phyloP scores from a whole-genome alignment of 1,284 basidiomycete genomes.

The Dichomitus squalens region DNA sequence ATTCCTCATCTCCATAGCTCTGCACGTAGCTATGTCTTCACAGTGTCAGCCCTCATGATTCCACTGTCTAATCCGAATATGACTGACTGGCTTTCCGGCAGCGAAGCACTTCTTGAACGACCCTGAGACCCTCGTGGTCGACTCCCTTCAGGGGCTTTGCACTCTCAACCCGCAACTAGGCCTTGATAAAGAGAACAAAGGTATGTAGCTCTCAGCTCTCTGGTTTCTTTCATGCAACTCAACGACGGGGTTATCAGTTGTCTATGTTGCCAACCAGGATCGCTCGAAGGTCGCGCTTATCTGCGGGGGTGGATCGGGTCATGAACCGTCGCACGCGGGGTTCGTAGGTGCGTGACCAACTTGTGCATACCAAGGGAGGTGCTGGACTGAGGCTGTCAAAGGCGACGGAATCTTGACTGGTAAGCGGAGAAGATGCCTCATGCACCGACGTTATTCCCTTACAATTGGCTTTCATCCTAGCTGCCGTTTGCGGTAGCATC shows the following conservation, averaged over 20 bases:
- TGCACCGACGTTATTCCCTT: background rate
- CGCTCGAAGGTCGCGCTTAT: conserved; percentile 77
- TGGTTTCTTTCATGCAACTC: background rate
- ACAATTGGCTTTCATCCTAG: conserved; percentile 36
- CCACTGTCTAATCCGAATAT: background rate
- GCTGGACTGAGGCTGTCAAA: conserved; percentile 26
- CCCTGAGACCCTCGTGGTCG: conserved; percentile 69
- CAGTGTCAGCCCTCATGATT: conserved; percentile 18
- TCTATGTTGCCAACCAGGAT: conserved; percentile 60
- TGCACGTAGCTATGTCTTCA: conserved; percentile 21
- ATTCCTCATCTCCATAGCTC: background rate
- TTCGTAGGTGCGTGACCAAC: conserved; percentile 63
- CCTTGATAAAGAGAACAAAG: conserved; percentile 69
- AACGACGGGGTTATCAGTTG: conserved; percentile 45
- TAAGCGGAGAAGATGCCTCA: conserved; percentile 30
- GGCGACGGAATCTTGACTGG: conserved; percentile 81
- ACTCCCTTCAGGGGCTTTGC: conserved; percentile 77
- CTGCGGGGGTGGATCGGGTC: conserved; percentile 90
- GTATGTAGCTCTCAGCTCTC: conserved; percentile 35
- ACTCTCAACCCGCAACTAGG: conserved; percentile 70
- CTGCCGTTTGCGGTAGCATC: conserved; percentile 85
- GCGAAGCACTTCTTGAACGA: conserved; percentile 80
- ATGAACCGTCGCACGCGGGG: conserved; percentile 87
- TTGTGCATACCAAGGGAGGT: background rate
- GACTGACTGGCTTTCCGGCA: conserved; percentile 19